phyloP scores from a whole-genome alignment of 352 stramenopile species.

The Phytopythium ostracodes region DNA sequence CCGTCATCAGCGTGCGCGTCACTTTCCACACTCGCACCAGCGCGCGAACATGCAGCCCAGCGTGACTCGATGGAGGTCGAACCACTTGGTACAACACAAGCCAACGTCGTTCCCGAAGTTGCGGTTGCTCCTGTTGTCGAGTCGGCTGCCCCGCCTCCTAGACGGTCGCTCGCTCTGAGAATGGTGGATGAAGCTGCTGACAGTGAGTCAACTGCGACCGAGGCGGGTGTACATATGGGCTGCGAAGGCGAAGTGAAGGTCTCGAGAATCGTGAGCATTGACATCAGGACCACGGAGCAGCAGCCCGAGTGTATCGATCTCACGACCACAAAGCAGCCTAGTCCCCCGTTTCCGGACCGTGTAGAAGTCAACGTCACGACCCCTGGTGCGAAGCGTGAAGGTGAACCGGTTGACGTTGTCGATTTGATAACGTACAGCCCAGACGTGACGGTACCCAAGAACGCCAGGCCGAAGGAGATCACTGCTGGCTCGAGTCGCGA shows the following conservation, averaged over 20 bases:
- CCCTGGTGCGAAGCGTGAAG: background rate
- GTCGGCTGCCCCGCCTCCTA: background rate
- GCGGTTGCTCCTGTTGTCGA: background rate
- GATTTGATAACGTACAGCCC: background rate
- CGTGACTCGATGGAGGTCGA: background rate
- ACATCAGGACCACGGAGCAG: background rate
- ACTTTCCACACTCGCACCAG: background rate
- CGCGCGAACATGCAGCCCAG: background rate
- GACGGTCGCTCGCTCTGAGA: background rate
- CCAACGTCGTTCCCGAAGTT: background rate
- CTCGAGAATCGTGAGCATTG: background rate
- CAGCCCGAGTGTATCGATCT: background rate
- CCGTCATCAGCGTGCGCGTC: slow-evolving; percentile 3
- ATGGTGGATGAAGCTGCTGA: background rate
- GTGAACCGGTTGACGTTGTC: background rate
- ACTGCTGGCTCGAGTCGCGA: background rate
- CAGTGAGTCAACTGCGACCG: background rate
- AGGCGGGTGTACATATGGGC: background rate
- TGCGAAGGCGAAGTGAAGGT: background rate
- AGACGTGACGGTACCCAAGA: background rate
- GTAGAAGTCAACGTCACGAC: background rate
- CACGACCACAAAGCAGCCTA: background rate
- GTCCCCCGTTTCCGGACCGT: background rate
- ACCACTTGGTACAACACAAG: background rate
- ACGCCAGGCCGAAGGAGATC: background rate